Evolutionary conservation across 352 stramenopile species (phyloP), one percentile per base, ranked within the genome.

Genomic region (Pythium biforme): DNA sequence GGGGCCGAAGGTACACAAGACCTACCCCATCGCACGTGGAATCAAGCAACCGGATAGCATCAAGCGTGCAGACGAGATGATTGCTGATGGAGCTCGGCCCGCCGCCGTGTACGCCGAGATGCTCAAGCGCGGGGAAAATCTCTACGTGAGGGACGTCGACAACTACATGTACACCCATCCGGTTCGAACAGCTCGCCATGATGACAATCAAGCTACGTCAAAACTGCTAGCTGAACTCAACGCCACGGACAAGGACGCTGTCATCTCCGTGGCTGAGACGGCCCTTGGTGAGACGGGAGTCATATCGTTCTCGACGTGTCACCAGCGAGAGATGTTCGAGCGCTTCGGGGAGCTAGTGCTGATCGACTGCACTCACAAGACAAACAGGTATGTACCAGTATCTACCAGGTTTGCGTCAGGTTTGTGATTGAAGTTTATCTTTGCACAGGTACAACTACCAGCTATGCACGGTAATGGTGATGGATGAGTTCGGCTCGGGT

Each of bases 361-460:
- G 19, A n/a, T 59, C 15, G 51, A 59, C 25, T 66, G 49, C 33
- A 66, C 49, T 3, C 51, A 66, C 20, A 66, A 66, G 19, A 66
- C 51, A 1, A 66, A 60, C 40, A 29, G 39, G 50, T 66, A 48
- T 46, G 39, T 55, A 31, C 19, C 47, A 34, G 19, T 20, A 12
- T 53, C 4, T 8, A 50, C 33, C n/a, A 33, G 27, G 37, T 37
- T 47, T 51, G 6, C 19, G 5, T 19, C 9, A 49, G 23, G 37
- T 51, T 7, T 52, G n/a, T n/a, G n/a, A n/a, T n/a, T n/a, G n/a
- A n/a, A n/a, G n/a, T 2, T 41, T 34, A 23, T 52, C 19, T 58
- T 6, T 29, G 2, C 9, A 23, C 41, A 69, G 62, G n/a, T 64
- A 64, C 55, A 64, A 64, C 47, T 68, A 64, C 23, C 55, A 64